Conservation (phyloP, 257 asterid genomes). For the Petunia axillaris region DNA sequence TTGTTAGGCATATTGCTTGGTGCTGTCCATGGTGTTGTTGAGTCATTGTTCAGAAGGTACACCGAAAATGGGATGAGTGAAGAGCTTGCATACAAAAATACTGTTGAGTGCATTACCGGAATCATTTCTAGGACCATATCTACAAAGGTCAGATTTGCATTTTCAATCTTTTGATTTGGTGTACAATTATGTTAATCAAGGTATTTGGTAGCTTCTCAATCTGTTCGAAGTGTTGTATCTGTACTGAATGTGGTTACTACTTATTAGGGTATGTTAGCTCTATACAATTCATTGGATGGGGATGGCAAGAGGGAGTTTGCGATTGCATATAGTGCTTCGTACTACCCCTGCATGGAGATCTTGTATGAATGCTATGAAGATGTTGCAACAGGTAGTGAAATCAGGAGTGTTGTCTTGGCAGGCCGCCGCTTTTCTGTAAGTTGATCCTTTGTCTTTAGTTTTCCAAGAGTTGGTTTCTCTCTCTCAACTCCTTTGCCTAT, state of each 20-base stretch:
- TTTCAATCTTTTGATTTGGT: not conserved
- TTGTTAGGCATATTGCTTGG: constrained; percentile 86
- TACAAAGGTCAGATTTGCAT: constrained; percentile 56
- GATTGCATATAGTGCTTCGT: constrained; percentile 86
- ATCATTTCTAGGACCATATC: constrained; percentile 84
- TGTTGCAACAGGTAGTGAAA: constrained; percentile 92
- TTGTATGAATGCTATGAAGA: constrained; percentile 94
- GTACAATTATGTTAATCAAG: not conserved
- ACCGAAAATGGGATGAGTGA: constrained; percentile 91
- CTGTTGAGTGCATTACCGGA: constrained; percentile 94
- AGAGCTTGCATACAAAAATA: constrained; percentile 89
- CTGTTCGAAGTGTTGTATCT: not conserved
- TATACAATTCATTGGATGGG: constrained; percentile 69
- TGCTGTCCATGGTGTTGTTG: constrained; percentile 96
- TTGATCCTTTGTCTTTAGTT: not conserved
- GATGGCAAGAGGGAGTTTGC: constrained; percentile 82
- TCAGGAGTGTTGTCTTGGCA: constrained; percentile 92
- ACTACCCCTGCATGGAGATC: constrained; percentile 96
- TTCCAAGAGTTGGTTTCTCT: not conserved
- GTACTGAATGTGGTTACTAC: not conserved
- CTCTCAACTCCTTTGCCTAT: too few species aligned
- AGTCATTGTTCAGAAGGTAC: constrained; percentile 86
- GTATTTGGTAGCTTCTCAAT: not conserved
- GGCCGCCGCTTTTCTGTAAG: constrained; percentile 94
- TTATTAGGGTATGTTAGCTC: constrained; percentile 81